A percentile compares a stretch with the other conserved stretches of the same genome.
phyloP scores from a whole-genome alignment of 1,284 basidiomycete species.

The Cutaneotrichosporon cavernicola region DNA sequence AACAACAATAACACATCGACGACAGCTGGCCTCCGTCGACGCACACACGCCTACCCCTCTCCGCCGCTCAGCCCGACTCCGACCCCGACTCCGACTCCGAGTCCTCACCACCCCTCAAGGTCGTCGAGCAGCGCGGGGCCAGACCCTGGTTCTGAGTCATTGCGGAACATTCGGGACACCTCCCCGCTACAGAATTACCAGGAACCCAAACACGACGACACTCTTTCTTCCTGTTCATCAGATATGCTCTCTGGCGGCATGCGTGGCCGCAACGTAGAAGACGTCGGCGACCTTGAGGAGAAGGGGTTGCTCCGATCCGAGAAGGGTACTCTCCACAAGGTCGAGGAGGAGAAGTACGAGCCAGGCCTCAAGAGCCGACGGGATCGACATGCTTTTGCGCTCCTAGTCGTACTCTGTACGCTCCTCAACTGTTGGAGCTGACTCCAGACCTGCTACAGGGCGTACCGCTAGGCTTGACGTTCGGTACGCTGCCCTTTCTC shows the following conservation, averaged over 20 bases:
- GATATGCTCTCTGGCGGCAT: constrained; percentile 24
- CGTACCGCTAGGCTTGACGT: constrained; percentile 73
- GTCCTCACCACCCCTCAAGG: not conserved
- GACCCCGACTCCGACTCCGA: no score
- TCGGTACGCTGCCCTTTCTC: constrained; percentile 93
- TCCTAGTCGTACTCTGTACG: constrained; percentile 88
- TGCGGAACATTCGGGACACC: not conserved
- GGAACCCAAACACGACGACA: not conserved
- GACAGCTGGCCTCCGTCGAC: not conserved
- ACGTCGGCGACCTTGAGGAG: constrained; percentile 44
- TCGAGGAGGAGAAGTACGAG: constrained; percentile 29
- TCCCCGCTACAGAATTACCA: not conserved
- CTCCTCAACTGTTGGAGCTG: constrained; percentile 51
- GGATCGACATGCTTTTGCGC: constrained; percentile 79
- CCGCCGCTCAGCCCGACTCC: not conserved
- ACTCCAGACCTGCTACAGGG: constrained; percentile 70
- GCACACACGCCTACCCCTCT: not conserved
- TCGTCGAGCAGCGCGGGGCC: not conserved
- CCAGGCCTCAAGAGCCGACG: constrained; percentile 39
- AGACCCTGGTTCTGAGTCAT: not conserved
- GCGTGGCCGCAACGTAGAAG: constrained; percentile 43
- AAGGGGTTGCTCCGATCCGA: constrained; percentile 38
- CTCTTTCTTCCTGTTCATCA: not conserved
- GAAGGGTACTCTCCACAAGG: constrained; percentile 27
- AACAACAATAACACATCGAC: not conserved